These are phyloP conservation scores for Triticum monococcum DNA, from an alignment of 176 grass and related monocot genomes.

Conservation along the genomic window DNA sequence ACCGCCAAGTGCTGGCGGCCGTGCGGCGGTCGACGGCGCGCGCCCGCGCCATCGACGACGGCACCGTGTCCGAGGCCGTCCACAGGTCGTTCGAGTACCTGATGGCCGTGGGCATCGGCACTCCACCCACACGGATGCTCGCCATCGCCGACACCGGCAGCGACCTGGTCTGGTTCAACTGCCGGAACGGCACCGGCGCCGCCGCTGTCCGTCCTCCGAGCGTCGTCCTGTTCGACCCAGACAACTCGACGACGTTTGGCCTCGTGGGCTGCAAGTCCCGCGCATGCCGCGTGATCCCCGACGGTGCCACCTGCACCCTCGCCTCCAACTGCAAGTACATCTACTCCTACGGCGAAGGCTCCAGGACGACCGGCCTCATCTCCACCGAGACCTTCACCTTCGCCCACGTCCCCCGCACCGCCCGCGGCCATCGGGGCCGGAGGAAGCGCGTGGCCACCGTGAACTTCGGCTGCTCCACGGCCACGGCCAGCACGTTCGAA, in stretches of 20 bases:
- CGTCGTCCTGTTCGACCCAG: conserved; percentile 25
- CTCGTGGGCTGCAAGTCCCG: conserved; percentile 11
- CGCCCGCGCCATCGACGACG: neutral
- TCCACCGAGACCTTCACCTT: conserved; percentile 52
- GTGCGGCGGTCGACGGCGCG: too few species aligned
- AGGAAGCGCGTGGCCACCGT: conserved; percentile 9
- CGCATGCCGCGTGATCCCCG: conserved; percentile 9
- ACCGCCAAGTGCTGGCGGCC: too few species aligned
- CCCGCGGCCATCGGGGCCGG: neutral
- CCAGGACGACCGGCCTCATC: too few species aligned
- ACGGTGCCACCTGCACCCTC: conserved; percentile 15
- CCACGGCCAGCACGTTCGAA: conserved; percentile 6
- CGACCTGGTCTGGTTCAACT: conserved; percentile 37
- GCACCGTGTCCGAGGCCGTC: conserved; percentile 33
- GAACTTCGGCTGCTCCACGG: conserved; percentile 50
- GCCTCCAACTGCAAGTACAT: conserved; percentile 44
- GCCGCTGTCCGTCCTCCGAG: too few species aligned
- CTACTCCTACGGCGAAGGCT: too few species aligned
- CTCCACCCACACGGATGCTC: too few species aligned
- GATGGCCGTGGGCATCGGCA: conserved; percentile 36
- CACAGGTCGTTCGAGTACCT: conserved; percentile 45
- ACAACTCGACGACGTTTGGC: conserved; percentile 35
- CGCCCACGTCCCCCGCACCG: neutral
- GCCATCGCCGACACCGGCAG: too few species aligned
- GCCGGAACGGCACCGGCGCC: neutral